A percentile compares a stretch with the other conserved stretches of the same genome.
These are phyloP conservation scores for Pythium coloratum DNA, from an alignment of 352 stramenopile genomes.

Conservation along the genomic window DNA sequence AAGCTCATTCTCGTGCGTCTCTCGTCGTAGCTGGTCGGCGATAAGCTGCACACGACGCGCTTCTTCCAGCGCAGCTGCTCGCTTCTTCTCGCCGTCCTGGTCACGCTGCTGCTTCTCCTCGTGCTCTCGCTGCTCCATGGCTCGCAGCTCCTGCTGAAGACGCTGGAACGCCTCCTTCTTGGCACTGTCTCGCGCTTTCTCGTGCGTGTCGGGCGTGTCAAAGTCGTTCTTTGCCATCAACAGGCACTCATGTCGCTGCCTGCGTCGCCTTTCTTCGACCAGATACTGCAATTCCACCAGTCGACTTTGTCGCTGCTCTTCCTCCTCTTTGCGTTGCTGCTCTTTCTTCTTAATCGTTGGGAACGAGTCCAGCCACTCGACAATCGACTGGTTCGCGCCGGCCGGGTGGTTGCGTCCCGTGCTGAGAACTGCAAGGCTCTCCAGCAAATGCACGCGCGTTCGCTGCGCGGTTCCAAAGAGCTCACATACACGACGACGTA, in stretches of 20 bases:
- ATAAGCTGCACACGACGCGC: constrained; percentile 34
- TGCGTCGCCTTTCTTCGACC: constrained; percentile 38
- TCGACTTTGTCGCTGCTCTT: constrained; percentile 42
- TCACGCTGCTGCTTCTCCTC: constrained; percentile 31
- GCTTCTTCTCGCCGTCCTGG: constrained; percentile 15
- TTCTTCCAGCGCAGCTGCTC: constrained; percentile 28
- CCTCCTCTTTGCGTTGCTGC: constrained; percentile 31
- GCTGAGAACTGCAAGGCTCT: constrained; percentile 38
- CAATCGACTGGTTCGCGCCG: constrained; percentile 39
- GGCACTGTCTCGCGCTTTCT: constrained; percentile 21
- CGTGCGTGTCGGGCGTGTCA: constrained; percentile 30
- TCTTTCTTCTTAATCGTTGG: constrained; percentile 53
- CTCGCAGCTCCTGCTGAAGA: constrained; percentile 34
- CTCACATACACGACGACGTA: constrained; percentile 19
- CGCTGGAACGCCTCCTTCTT: constrained; percentile 26
- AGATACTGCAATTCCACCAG: constrained; percentile 49
- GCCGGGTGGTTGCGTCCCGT: constrained; percentile 42
- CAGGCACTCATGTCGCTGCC: constrained; percentile 36
- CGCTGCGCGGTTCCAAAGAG: constrained; percentile 31
- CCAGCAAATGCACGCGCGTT: constrained; percentile 34
- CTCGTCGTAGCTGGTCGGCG: constrained; percentile 25
- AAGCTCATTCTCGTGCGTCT: constrained; percentile 35
- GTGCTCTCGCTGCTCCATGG: constrained; percentile 13
- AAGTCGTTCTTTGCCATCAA: constrained; percentile 49
- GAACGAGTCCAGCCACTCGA: constrained; percentile 56